Base-by-base conservation (phyloP, 371 early-diverging fungal genomes). In the Conidiobolus incongruus region DNA sequence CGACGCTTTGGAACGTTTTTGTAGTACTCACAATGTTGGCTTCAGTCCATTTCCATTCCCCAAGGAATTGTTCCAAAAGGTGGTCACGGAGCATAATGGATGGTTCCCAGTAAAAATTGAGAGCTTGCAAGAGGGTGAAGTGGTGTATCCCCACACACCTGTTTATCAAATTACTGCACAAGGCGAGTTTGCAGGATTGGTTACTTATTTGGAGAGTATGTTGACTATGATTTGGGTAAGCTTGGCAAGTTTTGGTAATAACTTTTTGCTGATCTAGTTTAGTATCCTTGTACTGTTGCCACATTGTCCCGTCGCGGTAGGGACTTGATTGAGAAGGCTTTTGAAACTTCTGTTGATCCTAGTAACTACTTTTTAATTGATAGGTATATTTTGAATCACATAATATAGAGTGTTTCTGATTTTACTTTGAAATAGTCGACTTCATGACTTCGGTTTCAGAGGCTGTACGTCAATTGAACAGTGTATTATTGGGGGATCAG, bases 401-500 rank as follows among this genome's bases (percentile, higher is more conserved):
- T 22, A 23, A n/a, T n/a, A n/a, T n/a, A n/a, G n/a, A n/a, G n/a
- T n/a, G n/a, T n/a, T n/a, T n/a, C n/a, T n/a, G n/a, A n/a, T n/a
- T n/a, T n/a, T n/a, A n/a, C n/a, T n/a, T n/a, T 28, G 55, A 33
- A 40, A 31, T 17, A 66, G 72, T 45, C 66, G 80, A 8, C 59
- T 86, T 34, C 83, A 86, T 45, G 87, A 86, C 51, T 86, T 82
- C 54, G 87, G 87, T 2, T 86, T 84, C 59, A 77, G 87, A 30
- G 87, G 71, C 1, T 83, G 84, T 61, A 79, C 87, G 0, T 65
- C 64, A n/a, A 72, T 82, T 1, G 87, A 86, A 51, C 84, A 86
- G 53, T 63, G 78, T 15, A 62, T 84, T 41, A 62, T 82, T 40
- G 87, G 87, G 17, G 84, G 82, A 10, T 52, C 65, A 2, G 81